A percentile compares a stretch with the other conserved stretches of the same genome.
These are phyloP conservation scores for Pterulicium gracile DNA, from an alignment of 1,284 basidiomycete genomes.

Conservation along the genomic window DNA sequence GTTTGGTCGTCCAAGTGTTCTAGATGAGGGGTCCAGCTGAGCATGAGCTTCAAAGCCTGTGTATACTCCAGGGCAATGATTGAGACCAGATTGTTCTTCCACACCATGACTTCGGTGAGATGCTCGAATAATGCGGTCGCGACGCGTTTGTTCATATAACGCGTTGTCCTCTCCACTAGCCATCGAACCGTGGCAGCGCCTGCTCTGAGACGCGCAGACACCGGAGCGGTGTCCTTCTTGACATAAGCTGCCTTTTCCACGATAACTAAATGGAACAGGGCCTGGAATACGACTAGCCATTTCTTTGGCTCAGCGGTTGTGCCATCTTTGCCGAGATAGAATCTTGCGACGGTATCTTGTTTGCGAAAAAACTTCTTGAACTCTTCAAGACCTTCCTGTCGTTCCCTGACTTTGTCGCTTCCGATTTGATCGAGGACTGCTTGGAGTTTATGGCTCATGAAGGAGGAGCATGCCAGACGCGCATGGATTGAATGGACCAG, in stretches of 20 bases:
- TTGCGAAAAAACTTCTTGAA: constrained; percentile 56
- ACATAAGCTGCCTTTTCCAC: constrained; percentile 46
- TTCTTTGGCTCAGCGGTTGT: constrained; percentile 23
- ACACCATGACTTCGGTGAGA: constrained; percentile 51
- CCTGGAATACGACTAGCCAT: constrained; percentile 69
- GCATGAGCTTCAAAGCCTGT: constrained; percentile 59
- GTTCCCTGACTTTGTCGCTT: constrained; percentile 63
- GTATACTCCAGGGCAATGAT: constrained; percentile 74
- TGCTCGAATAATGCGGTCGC: constrained; percentile 53
- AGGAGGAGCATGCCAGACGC: not conserved
- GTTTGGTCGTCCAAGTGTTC: constrained; percentile 55
- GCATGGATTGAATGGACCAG: not conserved
- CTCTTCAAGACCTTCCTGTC: constrained; percentile 51
- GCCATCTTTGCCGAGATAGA: constrained; percentile 38
- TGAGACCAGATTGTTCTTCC: constrained; percentile 44
- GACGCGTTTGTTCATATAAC: constrained; percentile 41
- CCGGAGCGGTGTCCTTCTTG: constrained; percentile 33
- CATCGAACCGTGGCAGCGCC: constrained; percentile 59
- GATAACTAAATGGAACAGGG: constrained; percentile 56
- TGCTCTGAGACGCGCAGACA: constrained; percentile 41
- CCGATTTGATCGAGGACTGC: constrained; percentile 41
- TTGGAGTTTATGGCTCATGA: constrained; percentile 23
- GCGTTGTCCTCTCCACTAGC: constrained; percentile 50
- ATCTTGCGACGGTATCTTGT: constrained; percentile 37
- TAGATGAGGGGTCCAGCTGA: constrained; percentile 65